These are phyloP conservation scores for Tylopilus sp. DNA, from an alignment of 768 basidiomycete species.

Conservation along the genomic window DNA sequence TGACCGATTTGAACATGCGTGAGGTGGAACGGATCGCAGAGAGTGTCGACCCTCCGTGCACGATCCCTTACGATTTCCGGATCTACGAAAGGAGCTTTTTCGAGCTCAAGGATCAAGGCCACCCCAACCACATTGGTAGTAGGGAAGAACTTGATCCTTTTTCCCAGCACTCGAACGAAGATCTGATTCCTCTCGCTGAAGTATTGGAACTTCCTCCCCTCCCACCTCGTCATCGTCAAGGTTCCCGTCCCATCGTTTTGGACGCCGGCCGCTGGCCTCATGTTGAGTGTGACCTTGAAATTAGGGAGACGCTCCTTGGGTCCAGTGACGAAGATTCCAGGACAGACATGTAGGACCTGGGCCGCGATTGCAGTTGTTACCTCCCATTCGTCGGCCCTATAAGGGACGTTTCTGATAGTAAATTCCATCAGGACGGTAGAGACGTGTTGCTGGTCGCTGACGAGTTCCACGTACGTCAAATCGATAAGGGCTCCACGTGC, in stretches of 20 bases:
- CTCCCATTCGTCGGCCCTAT: slow-evolving; percentile 47
- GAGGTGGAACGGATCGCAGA: slow-evolving; percentile 52
- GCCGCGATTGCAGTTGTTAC: slow-evolving; percentile 56
- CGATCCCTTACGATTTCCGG: slow-evolving; percentile 53
- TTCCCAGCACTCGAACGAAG: slow-evolving; percentile 37
- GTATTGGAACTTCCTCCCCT: slow-evolving; percentile 47
- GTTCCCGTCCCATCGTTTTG: slow-evolving; percentile 54
- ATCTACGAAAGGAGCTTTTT: slow-evolving; percentile 55
- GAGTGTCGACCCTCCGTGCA: slow-evolving; percentile 38
- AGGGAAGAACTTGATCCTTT: slow-evolving; percentile 35
- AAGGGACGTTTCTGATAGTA: slow-evolving; percentile 29
- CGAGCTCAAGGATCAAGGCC: slow-evolving; percentile 35
- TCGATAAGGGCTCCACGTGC: not conserved
- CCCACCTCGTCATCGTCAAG: slow-evolving; percentile 25
- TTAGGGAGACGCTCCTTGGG: slow-evolving; percentile 42
- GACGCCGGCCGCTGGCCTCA: slow-evolving; percentile 46
- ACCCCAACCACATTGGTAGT: slow-evolving; percentile 7
- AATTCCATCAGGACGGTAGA: slow-evolving; percentile 35
- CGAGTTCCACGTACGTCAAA: not conserved
- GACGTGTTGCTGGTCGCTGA: not conserved
- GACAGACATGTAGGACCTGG: slow-evolving; percentile 46
- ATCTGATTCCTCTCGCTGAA: slow-evolving; percentile 40
- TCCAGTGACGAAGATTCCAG: slow-evolving; percentile 25
- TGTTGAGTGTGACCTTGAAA: slow-evolving; percentile 54
- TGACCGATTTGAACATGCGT: slow-evolving; percentile 66